Evolutionary conservation across 2,329 filamentous ascomycete genomes (phyloP), one percentile per base, ranked within the genome.

Genomic region (Malbranchea zuffiana): DNA sequence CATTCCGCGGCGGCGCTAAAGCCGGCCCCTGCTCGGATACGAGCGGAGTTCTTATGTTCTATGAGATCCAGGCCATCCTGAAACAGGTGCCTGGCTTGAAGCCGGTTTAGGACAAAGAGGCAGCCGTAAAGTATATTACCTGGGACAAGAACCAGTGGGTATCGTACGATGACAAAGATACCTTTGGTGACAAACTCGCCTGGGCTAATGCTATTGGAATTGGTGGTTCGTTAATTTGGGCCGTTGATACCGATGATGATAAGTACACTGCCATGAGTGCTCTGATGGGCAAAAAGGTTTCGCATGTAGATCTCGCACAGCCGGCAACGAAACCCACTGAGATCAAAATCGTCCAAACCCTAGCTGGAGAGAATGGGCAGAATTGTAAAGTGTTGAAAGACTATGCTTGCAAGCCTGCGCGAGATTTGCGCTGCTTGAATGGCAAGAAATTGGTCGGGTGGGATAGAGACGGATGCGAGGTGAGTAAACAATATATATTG

Each of bases 31-130:
- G 58, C 39, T 50, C 50, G 3, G 41, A 39, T 1, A 37, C 47
- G 35, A 35, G 32, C 6, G 36, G 32, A 32, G 44, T 55, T 2
- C 39, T 63, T n/a, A 45, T 50, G 1, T 45, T 50, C 12, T 42
- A 45, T n/a, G 61, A 64, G 44, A 57, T 62, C 26, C 41, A 45
- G 16, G 37, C 50, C 6, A 54, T 59, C 18, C 10, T 39, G 5
- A 35, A 21, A 21, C 6, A 30, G n/a, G 23, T 18, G 19, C 21
- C 17, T 21, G 19, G 11, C 15, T 24, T n/a, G 8, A 25, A 31
- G 19, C 24, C 29, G 2, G 31, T 32, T 11, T 26, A 35, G 17
- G 33, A 42, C 24, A 15, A 32, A 16, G 23, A 31, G 3, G 40
- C 40, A 4, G 40, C 18, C 6, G 35, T 42, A 6, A 34, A 35